Conservation (phyloP, 176 grass and related monocot species). For the Secale cereale region DNA sequence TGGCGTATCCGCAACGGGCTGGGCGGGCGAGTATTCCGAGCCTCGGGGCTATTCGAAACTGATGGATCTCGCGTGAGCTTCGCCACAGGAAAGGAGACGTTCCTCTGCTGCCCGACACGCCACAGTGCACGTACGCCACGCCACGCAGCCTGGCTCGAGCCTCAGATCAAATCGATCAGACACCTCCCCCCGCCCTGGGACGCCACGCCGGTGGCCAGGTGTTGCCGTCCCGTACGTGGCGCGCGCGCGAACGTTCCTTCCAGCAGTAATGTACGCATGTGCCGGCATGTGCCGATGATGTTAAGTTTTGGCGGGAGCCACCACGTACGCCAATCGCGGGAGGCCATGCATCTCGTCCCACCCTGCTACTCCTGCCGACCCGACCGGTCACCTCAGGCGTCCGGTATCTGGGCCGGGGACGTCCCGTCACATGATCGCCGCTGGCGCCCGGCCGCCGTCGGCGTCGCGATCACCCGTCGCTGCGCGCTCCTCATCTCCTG, state of each 20-base stretch:
- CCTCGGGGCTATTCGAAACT: no score
- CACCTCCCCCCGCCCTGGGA: background rate
- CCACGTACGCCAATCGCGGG: background rate
- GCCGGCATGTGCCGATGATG: background rate
- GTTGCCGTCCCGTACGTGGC: background rate
- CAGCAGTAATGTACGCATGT: no score
- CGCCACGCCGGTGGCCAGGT: background rate
- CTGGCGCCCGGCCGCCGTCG: background rate
- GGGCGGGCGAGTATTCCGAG: no score
- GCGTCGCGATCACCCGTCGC: slow-evolving; percentile 23
- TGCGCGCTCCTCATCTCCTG: background rate
- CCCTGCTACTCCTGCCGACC: background rate
- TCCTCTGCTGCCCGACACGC: no score
- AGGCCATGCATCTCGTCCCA: background rate
- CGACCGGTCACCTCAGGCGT: background rate
- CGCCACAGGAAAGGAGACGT: no score
- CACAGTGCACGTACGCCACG: no score
- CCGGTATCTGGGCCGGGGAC: background rate
- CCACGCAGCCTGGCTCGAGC: no score
- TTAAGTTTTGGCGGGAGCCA: no score
- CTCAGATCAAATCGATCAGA: background rate
- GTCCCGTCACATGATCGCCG: background rate
- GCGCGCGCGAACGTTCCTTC: background rate
- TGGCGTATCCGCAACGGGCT: no score
- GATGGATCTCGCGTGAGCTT: no score